phyloP scores from a whole-genome alignment of 2,329 filamentous ascomycete species.

The Thielaviopsis musarum region DNA sequence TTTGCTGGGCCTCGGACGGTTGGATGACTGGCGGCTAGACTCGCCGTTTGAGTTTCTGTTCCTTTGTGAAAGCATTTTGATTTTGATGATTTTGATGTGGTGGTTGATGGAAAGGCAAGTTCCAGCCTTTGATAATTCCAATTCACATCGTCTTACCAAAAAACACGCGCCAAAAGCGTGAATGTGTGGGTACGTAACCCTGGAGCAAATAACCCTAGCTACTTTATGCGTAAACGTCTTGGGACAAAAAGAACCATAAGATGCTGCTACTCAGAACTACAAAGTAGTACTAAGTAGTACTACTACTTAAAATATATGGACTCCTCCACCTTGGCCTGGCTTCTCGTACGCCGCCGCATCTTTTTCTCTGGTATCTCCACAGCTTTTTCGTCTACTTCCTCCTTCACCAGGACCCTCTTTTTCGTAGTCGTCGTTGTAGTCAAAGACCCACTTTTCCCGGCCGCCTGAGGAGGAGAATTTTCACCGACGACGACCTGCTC shows the following conservation, averaged over 20 bases:
- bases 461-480: neutral
- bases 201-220: neutral
- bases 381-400: conserved; percentile 15
- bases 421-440: conserved; percentile 7
- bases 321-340: neutral
- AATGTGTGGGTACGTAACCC: neutral
- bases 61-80: neutral
- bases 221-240: neutral
- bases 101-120: neutral
- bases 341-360: neutral
- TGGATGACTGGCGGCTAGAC: neutral
- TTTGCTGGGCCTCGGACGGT: neutral
- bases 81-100: neutral
- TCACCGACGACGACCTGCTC: neutral
- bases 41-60: neutral
- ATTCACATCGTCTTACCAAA: neutral
- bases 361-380: neutral
- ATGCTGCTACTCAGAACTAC: neutral
- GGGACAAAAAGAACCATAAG: neutral
- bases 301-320: neutral
- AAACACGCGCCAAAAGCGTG: neutral
- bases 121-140: neutral
- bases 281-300: neutral
- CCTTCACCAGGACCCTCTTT: conserved; percentile 16
- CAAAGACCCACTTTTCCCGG: conserved; percentile 4